Percentiles rank a stretch among this genome's conserved stretches.
These are phyloP conservation scores for Puccinia coronata DNA, from an alignment of 1,284 basidiomycete genomes.

Conservation along the genomic window DNA sequence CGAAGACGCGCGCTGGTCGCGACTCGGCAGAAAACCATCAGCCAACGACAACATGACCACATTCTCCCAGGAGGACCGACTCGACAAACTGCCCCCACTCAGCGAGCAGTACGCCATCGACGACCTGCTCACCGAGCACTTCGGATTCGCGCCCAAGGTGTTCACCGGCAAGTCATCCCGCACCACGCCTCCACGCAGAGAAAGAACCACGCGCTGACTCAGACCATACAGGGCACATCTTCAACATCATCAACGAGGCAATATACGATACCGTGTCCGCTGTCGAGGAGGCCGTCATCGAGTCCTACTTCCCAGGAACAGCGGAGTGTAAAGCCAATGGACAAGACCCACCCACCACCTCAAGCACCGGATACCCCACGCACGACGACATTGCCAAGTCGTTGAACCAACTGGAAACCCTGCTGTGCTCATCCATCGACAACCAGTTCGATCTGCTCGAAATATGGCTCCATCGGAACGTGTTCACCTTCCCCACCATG, in stretches of 20 bases:
- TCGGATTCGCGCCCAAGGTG: slow-evolving; percentile 42
- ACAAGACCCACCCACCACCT: not conserved
- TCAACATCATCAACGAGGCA: slow-evolving; percentile 43
- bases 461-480: slow-evolving; percentile 45
- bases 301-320: slow-evolving; percentile 29
- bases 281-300: slow-evolving; percentile 39
- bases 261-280: slow-evolving; percentile 32
- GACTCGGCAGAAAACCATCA: not conserved
- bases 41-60: slow-evolving; percentile 5
- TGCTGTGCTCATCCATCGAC: slow-evolving; percentile 34
- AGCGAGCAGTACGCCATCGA: slow-evolving; percentile 34
- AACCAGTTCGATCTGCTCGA: slow-evolving; percentile 44
- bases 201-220: not conserved
- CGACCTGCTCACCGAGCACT: slow-evolving; percentile 45
- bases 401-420: slow-evolving; percentile 38
- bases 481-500: slow-evolving; percentile 42
- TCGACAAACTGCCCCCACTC: slow-evolving; percentile 33
- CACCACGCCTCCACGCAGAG: not conserved
- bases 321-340: not conserved
- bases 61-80: slow-evolving; percentile 26
- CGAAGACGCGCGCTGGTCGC: not conserved
- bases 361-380: slow-evolving; percentile 15
- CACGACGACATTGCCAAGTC: slow-evolving; percentile 44
- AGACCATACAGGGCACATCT: slow-evolving; percentile 25
- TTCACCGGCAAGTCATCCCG: slow-evolving; percentile 33